These are phyloP conservation scores for Casuarina equisetifolia DNA, from an alignment of 306 rosid genomes.

Conservation along the genomic window DNA sequence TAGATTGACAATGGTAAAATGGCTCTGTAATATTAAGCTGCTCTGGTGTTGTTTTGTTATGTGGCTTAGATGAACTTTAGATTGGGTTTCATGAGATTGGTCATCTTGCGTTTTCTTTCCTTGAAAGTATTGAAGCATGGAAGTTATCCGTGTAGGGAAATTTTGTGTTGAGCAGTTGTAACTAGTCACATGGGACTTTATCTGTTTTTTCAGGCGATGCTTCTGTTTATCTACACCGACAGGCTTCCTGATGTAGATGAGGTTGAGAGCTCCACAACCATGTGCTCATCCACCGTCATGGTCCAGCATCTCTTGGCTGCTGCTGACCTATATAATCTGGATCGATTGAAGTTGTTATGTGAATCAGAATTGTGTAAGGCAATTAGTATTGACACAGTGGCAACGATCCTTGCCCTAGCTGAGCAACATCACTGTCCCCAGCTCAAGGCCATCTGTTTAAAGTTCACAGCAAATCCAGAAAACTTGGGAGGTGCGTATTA, in stretches of 20 bases:
- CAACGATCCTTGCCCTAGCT: conserved; percentile 73
- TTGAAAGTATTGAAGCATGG: conserved; percentile 4
- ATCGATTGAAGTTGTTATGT: conserved; percentile 68
- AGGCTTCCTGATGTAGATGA: conserved; percentile 60
- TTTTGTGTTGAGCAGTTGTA: conserved; percentile 19
- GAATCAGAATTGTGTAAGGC: conserved; percentile 72
- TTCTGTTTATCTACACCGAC: conserved; percentile 69
- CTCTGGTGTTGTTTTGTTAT: neutral
- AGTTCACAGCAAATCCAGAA: conserved; percentile 64
- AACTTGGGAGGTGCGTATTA: conserved; percentile 78
- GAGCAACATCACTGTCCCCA: conserved; percentile 77
- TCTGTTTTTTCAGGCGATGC: conserved; percentile 68
- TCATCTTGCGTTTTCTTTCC: neutral
- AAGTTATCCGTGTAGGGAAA: conserved; percentile 1
- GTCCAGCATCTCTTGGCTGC: conserved; percentile 85
- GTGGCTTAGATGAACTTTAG: neutral
- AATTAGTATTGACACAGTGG: conserved; percentile 65
- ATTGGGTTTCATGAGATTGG: neutral
- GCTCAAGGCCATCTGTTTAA: conserved; percentile 74
- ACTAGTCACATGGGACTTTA: conserved; percentile 10
- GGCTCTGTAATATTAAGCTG: neutral
- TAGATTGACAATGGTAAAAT: neutral
- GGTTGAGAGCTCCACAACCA: conserved; percentile 51
- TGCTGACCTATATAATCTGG: conserved; percentile 77
- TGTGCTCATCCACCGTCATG: conserved; percentile 71